Evolutionary conservation across 202 grass and related monocot genomes (phyloP).

Genomic region (Zoysia matrella): DNA sequence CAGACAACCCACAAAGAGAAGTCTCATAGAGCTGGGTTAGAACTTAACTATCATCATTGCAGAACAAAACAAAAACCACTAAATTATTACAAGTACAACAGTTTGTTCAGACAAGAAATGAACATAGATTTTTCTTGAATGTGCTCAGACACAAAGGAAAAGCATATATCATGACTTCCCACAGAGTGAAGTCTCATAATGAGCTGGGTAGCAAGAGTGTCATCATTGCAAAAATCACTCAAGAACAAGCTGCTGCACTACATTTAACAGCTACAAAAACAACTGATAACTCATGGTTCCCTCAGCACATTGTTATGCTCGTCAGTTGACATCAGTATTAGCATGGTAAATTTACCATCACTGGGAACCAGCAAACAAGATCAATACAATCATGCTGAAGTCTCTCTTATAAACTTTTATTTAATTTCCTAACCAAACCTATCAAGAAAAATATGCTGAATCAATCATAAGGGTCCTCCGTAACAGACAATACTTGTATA

Average conservation of each 20-base stretch:
- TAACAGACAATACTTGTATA: too few relatives aligned
- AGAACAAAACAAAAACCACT: not conserved
- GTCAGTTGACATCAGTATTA: constrained; percentile 71
- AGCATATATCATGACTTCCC: constrained; percentile 59
- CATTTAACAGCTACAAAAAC: not conserved
- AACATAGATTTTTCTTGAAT: not conserved
- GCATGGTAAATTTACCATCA: constrained; percentile 86
- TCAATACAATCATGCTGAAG: not conserved
- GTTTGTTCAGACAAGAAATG: not conserved
- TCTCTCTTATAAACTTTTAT: not conserved
- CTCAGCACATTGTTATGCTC: constrained; percentile 61
- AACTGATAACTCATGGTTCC: constrained; percentile 18
- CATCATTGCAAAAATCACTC: constrained; percentile 52
- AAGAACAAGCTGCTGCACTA: not conserved
- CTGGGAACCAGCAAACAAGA: constrained; percentile 43
- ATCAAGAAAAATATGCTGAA: too few relatives aligned
- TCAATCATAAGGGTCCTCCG: too few relatives aligned
- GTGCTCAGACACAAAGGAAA: constrained; percentile 66
- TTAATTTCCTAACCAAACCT: too few relatives aligned
- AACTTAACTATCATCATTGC: constrained; percentile 63
- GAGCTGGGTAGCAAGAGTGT: constrained; percentile 46
- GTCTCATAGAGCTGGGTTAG: constrained; percentile 80
- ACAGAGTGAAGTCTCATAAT: constrained; percentile 63
- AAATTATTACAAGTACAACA: too few relatives aligned
- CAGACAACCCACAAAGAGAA: constrained; percentile 65